Conservation (phyloP, 257 asterid genomes). For the Apocynum venetum region DNA sequence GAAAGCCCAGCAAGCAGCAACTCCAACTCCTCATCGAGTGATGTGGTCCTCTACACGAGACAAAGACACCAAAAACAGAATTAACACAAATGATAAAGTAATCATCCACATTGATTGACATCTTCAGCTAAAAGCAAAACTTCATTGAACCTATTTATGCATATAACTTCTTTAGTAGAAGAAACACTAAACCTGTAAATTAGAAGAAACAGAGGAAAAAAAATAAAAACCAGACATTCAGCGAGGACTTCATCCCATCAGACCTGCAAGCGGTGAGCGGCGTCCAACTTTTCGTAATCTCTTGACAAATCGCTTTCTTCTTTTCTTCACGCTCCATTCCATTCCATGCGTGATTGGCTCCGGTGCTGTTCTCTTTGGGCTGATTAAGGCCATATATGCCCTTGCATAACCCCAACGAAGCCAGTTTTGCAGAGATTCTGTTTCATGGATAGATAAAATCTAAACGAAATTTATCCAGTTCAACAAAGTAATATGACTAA, state of each 20-base stretch:
- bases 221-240: not conserved
- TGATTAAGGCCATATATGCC: not conserved
- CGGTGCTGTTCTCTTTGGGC: not conserved
- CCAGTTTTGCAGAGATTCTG: conserved; percentile 7
- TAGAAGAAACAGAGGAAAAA: not conserved
- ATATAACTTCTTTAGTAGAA: not conserved
- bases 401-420: not conserved
- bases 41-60: conserved; percentile 54
- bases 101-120: not conserved
- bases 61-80: not conserved
- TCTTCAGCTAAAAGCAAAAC: not conserved
- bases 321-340: conserved; percentile 42
- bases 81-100: not conserved
- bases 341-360: conserved; percentile 1
- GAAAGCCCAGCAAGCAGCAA: conserved; percentile 73
- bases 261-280: conserved; percentile 65
- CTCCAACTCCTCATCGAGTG: conserved; percentile 82
- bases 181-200: not conserved
- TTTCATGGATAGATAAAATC: not conserved
- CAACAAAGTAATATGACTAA: not conserved
- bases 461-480: not conserved
- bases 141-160: not conserved
- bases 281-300: conserved; percentile 58
- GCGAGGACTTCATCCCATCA: conserved; percentile 45
- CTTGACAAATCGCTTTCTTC: conserved; percentile 49